Evolutionary conservation across 2,329 filamentous ascomycete species (phyloP).

Genomic region (Cordyceps militaris): DNA sequence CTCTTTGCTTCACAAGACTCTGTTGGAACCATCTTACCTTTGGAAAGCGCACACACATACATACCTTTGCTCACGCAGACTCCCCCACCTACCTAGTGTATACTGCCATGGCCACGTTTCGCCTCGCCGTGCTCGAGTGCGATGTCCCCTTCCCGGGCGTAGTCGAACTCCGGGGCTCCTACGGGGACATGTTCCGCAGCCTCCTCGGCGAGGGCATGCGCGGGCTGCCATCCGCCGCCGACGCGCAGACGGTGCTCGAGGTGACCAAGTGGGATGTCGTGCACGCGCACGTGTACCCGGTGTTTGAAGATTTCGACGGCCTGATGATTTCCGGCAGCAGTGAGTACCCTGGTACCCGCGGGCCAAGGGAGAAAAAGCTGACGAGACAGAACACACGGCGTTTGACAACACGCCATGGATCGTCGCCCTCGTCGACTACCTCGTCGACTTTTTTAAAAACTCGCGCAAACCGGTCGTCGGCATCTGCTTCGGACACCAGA

Average conservation of each 20-base stretch:
- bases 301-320: conserved; percentile 22
- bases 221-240: conserved; percentile 16
- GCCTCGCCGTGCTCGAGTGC: conserved; percentile 24
- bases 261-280: conserved; percentile 27
- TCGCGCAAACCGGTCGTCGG: conserved; percentile 32
- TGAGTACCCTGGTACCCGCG: conserved; percentile 10
- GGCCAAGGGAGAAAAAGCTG: not conserved
- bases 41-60: not conserved
- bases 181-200: conserved; percentile 26
- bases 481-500: conserved; percentile 44
- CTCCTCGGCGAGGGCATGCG: conserved; percentile 22
- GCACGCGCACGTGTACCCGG: conserved; percentile 22
- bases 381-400: conserved; percentile 29
- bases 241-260: conserved; percentile 18
- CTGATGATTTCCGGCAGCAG: conserved; percentile 29
- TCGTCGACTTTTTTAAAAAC: conserved; percentile 23
- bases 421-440: conserved; percentile 33
- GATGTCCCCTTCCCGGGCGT: conserved; percentile 26
- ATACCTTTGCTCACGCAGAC: not conserved
- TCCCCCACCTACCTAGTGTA: not conserved
- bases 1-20: not conserved
- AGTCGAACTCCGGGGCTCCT: conserved; percentile 21
- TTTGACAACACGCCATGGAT: conserved; percentile 40
- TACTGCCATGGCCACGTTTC: conserved; percentile 16
- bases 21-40: not conserved